A percentile compares a stretch with the other conserved stretches of the same genome.
These are phyloP conservation scores for Colletotrichum sp. DNA, from an alignment of 2,329 filamentous ascomycete species.

Conservation along the genomic window DNA sequence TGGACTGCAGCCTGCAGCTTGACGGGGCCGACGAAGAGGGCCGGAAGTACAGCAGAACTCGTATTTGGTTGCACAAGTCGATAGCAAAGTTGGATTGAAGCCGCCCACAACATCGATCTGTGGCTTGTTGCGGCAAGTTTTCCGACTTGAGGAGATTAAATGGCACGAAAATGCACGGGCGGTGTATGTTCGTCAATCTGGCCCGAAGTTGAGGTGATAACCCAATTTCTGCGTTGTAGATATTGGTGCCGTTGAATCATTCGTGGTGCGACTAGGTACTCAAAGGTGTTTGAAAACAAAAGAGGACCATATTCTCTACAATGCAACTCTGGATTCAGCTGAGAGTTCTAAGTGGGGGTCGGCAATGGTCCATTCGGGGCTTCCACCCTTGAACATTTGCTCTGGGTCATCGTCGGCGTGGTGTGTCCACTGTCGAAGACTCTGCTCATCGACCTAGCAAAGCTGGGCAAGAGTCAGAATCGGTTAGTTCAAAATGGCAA, in stretches of 20 bases:
- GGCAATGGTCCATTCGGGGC: background rate
- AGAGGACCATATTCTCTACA: background rate
- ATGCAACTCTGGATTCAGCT: background rate
- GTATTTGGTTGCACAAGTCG: background rate
- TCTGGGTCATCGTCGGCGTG: background rate
- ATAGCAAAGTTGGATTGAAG: background rate
- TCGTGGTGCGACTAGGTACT: background rate
- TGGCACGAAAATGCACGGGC: background rate
- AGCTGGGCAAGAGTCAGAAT: background rate
- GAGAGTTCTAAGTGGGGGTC: background rate
- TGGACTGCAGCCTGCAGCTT: background rate
- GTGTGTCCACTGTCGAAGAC: background rate
- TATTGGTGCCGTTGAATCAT: background rate
- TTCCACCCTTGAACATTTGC: background rate
- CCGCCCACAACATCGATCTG: background rate
- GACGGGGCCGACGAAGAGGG: background rate
- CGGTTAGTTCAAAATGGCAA: background rate
- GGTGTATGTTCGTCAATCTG: background rate
- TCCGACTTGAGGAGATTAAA: background rate
- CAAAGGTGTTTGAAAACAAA: background rate
- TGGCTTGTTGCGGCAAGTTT: background rate
- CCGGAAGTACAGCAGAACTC: background rate
- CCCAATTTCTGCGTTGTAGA: background rate
- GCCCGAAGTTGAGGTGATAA: background rate
- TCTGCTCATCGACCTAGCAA: background rate